Conservation (phyloP, 352 stramenopile genomes). For the Thalassiosira exigua region DNA sequence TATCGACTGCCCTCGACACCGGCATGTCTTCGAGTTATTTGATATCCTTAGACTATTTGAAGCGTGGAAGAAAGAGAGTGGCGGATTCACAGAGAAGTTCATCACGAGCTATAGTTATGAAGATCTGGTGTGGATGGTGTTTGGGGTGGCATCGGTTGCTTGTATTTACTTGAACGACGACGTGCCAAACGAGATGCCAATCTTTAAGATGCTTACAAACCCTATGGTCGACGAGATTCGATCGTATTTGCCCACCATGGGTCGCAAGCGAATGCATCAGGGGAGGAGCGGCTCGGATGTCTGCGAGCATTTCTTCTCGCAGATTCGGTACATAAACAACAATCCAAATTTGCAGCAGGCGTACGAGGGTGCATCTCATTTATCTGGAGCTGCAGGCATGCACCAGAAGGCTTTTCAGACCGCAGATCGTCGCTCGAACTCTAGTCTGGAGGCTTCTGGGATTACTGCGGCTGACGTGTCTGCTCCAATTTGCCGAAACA, state of each 20-base stretch:
- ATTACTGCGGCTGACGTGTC: too few species aligned
- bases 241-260: too few species aligned
- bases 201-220: too few species aligned
- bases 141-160: slow-evolving; percentile 21
- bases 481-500: not conserved
- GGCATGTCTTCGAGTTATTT: slow-evolving; percentile 27
- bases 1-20: slow-evolving; percentile 18
- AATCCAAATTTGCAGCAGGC: slow-evolving; percentile 28
- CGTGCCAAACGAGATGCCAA: too few species aligned
- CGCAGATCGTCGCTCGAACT: slow-evolving; percentile 5
- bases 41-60: slow-evolving; percentile 17
- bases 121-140: slow-evolving; percentile 33
- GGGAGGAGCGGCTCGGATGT: slow-evolving; percentile 24
- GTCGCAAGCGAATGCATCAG: slow-evolving; percentile 16
- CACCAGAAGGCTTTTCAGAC: not conserved
- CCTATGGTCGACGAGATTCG: too few species aligned
- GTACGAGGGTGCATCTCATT: not conserved
- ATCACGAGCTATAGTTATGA: slow-evolving; percentile 31
- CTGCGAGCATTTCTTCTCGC: slow-evolving; percentile 41
- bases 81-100: slow-evolving; percentile 27
- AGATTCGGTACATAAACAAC: slow-evolving; percentile 11
- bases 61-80: slow-evolving; percentile 25
- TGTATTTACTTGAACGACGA: slow-evolving; percentile 21
- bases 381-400: slow-evolving; percentile 1
- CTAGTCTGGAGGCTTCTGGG: too few species aligned